Evolutionary conservation across 1,284 basidiomycete species (phyloP), one percentile per base, ranked within the genome.

Genomic region (Ceratorhiza oryzae-sativae): DNA sequence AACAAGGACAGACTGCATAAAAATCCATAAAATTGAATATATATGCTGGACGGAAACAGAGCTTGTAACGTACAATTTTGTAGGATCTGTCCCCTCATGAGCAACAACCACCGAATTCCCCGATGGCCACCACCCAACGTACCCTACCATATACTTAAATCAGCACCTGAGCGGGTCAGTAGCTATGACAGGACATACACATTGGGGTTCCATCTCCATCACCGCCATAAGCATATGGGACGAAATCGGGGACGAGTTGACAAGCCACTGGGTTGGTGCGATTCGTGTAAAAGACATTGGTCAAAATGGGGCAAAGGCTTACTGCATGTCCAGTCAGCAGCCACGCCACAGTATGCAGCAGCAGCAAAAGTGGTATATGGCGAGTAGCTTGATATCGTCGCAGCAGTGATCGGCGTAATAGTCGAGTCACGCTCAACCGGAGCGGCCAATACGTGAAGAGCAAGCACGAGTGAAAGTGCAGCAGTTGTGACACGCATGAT

Each of bases 191-290:
- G 5, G 23, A 53, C 49, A 15, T 59, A 83, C 83, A 85, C 71
- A 79, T 87, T 76, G 89, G 88, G 0, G 82, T 78, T 5, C 51
- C 61, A 18, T 76, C 73, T 0, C 87, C 87, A 75, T 90, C 84
- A 1, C 88, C 89, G 41, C 89, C 89, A 0, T 86, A 82, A 9
- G 87, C 88, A 1, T 86, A 79, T 0, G 87, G 86, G 30, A 83
- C 60, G 76, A 90, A 90, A 2, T 76, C 79, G 0, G 85, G 76
- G 75, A 87, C 88, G 4, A 82, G 84, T 32, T 83, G 65, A 75
- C 89, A 90, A 71, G 84, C 83, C 0, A 76, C 87, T 87, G 60
- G 34, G 18, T n/a, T n/a, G n/a, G n/a, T n/a, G n/a, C n/a, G n/a
- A n/a, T n/a, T n/a, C n/a, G n/a, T n/a, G n/a, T n/a, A n/a, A n/a